phyloP scores from a whole-genome alignment of 2,329 filamentous ascomycete species.

The Xylariaceae sp. region DNA sequence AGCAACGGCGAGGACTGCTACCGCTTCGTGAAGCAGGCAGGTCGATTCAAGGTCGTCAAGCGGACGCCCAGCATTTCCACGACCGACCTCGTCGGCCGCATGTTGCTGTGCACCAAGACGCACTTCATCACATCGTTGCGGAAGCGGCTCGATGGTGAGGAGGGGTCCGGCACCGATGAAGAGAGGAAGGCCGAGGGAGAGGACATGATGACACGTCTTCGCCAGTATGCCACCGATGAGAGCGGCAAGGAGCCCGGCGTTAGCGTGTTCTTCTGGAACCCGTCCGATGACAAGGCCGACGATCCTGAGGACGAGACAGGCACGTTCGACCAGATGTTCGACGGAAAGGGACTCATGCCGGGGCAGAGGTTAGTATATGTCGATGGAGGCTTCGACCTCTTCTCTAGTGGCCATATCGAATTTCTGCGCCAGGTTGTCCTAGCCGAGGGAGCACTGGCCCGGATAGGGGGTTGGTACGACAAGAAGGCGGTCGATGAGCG shows the following conservation, averaged over 20 bases:
- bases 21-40: slow-evolving; percentile 90
- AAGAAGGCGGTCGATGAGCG: slow-evolving; percentile 59
- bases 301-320: slow-evolving; percentile 55
- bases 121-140: slow-evolving; percentile 86
- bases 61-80: slow-evolving; percentile 94
- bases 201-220: slow-evolving; percentile 71
- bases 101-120: slow-evolving; percentile 90
- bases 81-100: slow-evolving; percentile 94
- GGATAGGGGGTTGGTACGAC: slow-evolving; percentile 67
- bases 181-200: slow-evolving; percentile 60
- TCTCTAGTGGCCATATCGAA: slow-evolving; percentile 94
- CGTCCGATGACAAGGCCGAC: slow-evolving; percentile 44
- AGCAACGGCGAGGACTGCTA: slow-evolving; percentile 93
- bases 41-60: slow-evolving; percentile 94
- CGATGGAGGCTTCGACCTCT: slow-evolving; percentile 93
- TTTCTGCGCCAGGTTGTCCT: slow-evolving; percentile 76
- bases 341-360: slow-evolving; percentile 63
- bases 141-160: slow-evolving; percentile 60
- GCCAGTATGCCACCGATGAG: slow-evolving; percentile 82
- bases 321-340: slow-evolving; percentile 61
- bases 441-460: slow-evolving; percentile 65
- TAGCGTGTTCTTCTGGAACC: slow-evolving; percentile 80
- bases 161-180: slow-evolving; percentile 62
- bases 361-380: slow-evolving; percentile 90
- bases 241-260: slow-evolving; percentile 72